Percentiles rank a stretch among this genome's conserved stretches.
phyloP scores from a whole-genome alignment of 2,329 filamentous ascomycete genomes.

The Alternaria ethzedia region DNA sequence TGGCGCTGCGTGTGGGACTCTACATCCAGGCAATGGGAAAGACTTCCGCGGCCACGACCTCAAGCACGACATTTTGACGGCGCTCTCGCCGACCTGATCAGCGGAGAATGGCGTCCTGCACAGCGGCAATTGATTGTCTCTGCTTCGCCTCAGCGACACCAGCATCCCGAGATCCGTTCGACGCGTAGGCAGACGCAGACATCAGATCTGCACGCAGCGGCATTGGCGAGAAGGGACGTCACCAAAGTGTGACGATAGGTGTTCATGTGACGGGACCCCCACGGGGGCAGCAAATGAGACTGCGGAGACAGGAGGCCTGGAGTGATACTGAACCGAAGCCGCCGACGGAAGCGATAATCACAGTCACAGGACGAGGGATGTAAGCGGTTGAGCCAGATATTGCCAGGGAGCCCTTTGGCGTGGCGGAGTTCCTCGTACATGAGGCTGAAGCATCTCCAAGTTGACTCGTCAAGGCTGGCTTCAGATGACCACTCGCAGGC shows the following conservation, averaged over 20 bases:
- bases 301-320: conserved; percentile 27
- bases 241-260: conserved; percentile 15
- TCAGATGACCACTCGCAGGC: conserved; percentile 48
- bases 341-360: conserved; percentile 28
- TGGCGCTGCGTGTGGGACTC: conserved; percentile 16
- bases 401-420: conserved; percentile 45
- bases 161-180: conserved; percentile 3
- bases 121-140: conserved; percentile 17
- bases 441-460: conserved; percentile 44
- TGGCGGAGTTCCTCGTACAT: conserved; percentile 43
- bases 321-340: conserved; percentile 24
- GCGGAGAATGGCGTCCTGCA: conserved; percentile 12
- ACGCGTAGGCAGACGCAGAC: conserved; percentile 19
- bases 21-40: conserved; percentile 19
- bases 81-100: conserved; percentile 16
- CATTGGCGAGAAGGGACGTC: conserved; percentile 22
- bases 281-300: conserved; percentile 37
- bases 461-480: conserved; percentile 32
- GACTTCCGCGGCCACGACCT: conserved; percentile 16
- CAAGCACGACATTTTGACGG: conserved; percentile 13
- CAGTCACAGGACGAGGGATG: conserved; percentile 34
- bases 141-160: conserved; percentile 4
- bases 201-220: conserved; percentile 22
- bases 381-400: conserved; percentile 38
- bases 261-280: conserved; percentile 37